phyloP scores from a whole-genome alignment of 2,329 filamentous ascomycete species.

The Colletotrichum sidae region DNA sequence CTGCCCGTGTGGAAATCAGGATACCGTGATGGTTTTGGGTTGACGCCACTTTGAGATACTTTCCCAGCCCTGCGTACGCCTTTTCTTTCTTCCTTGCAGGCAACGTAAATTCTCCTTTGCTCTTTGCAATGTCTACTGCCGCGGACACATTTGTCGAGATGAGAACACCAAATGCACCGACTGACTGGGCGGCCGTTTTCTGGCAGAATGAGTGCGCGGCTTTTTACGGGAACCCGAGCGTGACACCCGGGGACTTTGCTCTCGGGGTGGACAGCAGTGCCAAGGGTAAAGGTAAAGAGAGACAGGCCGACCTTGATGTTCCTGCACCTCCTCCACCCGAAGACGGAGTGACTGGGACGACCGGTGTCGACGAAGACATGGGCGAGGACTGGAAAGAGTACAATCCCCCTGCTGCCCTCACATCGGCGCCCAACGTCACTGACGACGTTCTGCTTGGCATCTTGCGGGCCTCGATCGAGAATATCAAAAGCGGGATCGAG shows the following conservation, averaged over 20 bases:
- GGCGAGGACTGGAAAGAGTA: conserved; percentile 60
- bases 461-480: conserved; percentile 58
- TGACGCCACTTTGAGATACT: background rate
- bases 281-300: background rate
- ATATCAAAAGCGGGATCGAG: conserved; percentile 52
- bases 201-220: conserved; percentile 44
- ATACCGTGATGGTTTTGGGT: background rate
- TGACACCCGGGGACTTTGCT: conserved; percentile 39
- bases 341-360: conserved; percentile 35
- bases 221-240: conserved; percentile 45
- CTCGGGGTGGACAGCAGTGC: background rate
- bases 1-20: background rate
- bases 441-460: conserved; percentile 56
- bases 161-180: conserved; percentile 1
- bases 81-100: background rate
- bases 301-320: conserved; percentile 9
- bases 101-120: background rate
- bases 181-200: background rate
- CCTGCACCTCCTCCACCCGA: conserved; percentile 25
- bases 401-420: conserved; percentile 57
- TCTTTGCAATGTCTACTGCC: background rate
- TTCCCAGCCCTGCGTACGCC: background rate
- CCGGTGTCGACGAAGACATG: conserved; percentile 40
- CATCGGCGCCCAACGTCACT: conserved; percentile 49
- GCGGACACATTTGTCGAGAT: conserved; percentile 9